A percentile compares a stretch with the other conserved stretches of the same genome.
phyloP scores from a whole-genome alignment of 805 yeast species.

The Kluyveromyces starmeri region DNA sequence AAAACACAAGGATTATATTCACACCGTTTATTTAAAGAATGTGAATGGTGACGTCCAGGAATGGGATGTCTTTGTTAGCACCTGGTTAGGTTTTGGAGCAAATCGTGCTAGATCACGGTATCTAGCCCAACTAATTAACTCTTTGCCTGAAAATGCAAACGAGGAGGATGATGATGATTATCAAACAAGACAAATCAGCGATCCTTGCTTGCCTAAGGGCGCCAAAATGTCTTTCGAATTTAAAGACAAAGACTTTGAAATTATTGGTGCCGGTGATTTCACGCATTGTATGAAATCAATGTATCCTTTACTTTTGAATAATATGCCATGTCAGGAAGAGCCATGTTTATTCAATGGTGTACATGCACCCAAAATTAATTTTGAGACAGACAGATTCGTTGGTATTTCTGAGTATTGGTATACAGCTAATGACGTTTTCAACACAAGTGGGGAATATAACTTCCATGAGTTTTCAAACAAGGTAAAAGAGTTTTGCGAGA shows the following conservation, averaged over 20 bases:
- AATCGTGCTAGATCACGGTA: constrained; percentile 82
- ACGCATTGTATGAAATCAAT: constrained; percentile 61
- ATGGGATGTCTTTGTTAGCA: constrained; percentile 86
- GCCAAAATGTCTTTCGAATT: constrained; percentile 40
- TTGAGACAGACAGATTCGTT: constrained; percentile 69
- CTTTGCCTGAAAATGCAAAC: constrained; percentile 42
- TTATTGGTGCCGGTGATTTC: constrained; percentile 73
- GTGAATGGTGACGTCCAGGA: constrained; percentile 60
- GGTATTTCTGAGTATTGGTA: constrained; percentile 98
- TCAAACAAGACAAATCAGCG: constrained; percentile 35
- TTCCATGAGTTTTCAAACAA: constrained; percentile 57
- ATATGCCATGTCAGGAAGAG: constrained; percentile 72
- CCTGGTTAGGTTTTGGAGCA: constrained; percentile 98
- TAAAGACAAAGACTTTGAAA: constrained; percentile 37
- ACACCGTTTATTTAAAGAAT: constrained; percentile 54
- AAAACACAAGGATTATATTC: constrained; percentile 66
- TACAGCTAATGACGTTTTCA: constrained; percentile 85
- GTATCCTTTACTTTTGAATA: constrained; percentile 69
- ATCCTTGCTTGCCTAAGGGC: constrained; percentile 77
- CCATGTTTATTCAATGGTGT: constrained; percentile 95
- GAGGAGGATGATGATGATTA: constrained; percentile 38
- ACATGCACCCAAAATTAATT: constrained; percentile 85
- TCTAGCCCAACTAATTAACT: constrained; percentile 44
- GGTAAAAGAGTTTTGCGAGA: constrained; percentile 65
- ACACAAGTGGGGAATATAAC: constrained; percentile 82